A percentile compares a stretch with the other conserved stretches of the same genome.
Evolutionary conservation across 805 yeast species (phyloP).

Genomic region (Komagataella phaffii): DNA sequence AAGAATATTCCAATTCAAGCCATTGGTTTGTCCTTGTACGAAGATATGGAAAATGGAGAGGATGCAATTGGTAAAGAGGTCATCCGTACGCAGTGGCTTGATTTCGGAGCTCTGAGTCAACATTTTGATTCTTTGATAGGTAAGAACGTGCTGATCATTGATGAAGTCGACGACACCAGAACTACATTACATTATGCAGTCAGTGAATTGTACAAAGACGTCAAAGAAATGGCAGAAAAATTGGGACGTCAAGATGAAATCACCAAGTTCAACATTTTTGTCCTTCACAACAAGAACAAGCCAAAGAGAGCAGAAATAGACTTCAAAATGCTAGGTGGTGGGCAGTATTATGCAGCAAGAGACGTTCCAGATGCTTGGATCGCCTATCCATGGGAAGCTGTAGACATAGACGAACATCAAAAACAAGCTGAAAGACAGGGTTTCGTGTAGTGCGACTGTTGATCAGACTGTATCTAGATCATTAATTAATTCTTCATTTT

Average conservation of each 20-base stretch:
- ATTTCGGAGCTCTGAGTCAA: slow-evolving; percentile 56
- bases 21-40: slow-evolving; percentile 52
- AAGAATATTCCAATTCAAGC: slow-evolving; percentile 63
- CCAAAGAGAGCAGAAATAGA: slow-evolving; percentile 69
- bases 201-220: slow-evolving; percentile 57
- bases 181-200: slow-evolving; percentile 81
- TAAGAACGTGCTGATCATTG: slow-evolving; percentile 70
- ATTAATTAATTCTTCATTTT: slow-evolving; percentile 13
- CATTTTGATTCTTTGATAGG: slow-evolving; percentile 71
- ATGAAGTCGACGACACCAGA: slow-evolving; percentile 88
- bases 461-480: not conserved
- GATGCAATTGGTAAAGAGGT: slow-evolving; percentile 68
- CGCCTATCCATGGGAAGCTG: slow-evolving; percentile 86
- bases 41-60: slow-evolving; percentile 33
- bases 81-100: slow-evolving; percentile 82
- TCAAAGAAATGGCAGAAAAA: slow-evolving; percentile 42
- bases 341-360: slow-evolving; percentile 60
- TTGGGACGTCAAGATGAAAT: slow-evolving; percentile 44
- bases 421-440: slow-evolving; percentile 54
- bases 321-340: slow-evolving; percentile 42
- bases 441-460: not conserved
- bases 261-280: slow-evolving; percentile 66
- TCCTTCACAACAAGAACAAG: slow-evolving; percentile 74
- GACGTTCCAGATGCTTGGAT: slow-evolving; percentile 74
- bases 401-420: slow-evolving; percentile 70